Base-by-base conservation (phyloP, 352 stramenopile genomes). In the Globisporangium heterothallicum region DNA sequence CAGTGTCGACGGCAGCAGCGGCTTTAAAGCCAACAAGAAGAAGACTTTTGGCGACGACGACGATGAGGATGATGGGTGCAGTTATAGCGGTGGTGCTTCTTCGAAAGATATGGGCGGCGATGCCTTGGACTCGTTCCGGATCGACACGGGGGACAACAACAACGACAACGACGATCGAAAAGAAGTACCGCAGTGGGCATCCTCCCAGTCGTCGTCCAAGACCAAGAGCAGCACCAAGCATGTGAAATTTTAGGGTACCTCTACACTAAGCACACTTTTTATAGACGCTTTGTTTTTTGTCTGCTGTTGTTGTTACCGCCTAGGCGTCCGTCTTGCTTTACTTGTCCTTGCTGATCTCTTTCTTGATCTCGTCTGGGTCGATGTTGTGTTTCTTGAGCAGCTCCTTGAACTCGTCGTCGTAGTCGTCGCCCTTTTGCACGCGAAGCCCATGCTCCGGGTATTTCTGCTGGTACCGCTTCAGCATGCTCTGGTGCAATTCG, bases 321-420 rank as follows among this genome's bases (percentile, higher is more conserved):
- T 44, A 27, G 16, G 36, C 40, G 16, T 29, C 21, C 3, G 2
- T 26, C 18, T 3, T 38, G 32, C 32, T n/a, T 53, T 32, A 43
- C 52, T 56, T 58, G 45, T 61, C 43, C 53, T 66, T 66, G 35
- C 66, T 68, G 55, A 21, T 44, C 26, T 65, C 61, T 57, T 58
- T 67, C 59, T 79, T 81, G 54, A 91, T 55, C 40, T 79, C 62
- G 1, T 82, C 63, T 5, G 75, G 52, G 45, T 86, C 62, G 38
- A 92, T 82, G 61, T 92, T 83, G 65, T 92, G 72, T 49, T 89
- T 86, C 32, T 78, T 71, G 34, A 92, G 56, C 36, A 92, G 65
- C 42, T 88, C 81, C 43, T 88, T 86, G 56, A 92, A 92, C 61
- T 92, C 81, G 42, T 92, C 78, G 63, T 92, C 76, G 63, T 92